Conservation (phyloP, 495 filamentous ascomycete genomes). For the Podospora appendiculata region DNA sequence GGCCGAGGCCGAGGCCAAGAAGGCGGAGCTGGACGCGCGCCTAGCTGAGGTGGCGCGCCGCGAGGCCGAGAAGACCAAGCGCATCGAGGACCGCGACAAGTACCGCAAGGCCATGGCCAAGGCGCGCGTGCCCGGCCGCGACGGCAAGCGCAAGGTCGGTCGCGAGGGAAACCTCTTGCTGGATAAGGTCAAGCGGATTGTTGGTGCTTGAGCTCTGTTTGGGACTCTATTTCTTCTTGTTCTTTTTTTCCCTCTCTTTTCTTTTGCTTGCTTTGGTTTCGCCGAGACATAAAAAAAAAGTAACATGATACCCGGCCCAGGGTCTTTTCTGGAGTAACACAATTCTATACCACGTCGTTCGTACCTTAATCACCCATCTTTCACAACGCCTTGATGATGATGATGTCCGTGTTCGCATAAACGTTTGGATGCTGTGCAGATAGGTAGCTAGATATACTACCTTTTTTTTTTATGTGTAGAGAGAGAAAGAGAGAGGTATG, state of each 20-base stretch:
- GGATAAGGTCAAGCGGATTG: constrained; percentile 69
- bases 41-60: constrained; percentile 49
- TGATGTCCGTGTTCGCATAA: too few species aligned
- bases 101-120: constrained; percentile 65
- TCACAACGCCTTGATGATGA: too few species aligned
- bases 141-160: constrained; percentile 78
- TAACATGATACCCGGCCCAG: too few species aligned
- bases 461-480: too few species aligned
- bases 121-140: constrained; percentile 63
- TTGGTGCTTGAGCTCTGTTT: constrained; percentile 29
- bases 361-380: too few species aligned
- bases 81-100: constrained; percentile 53
- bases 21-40: constrained; percentile 55
- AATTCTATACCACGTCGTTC: too few species aligned
- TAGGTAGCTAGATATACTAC: too few species aligned
- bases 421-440: too few species aligned
- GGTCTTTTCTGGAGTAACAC: too few species aligned
- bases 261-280: too few species aligned
- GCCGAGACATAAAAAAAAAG: too few species aligned
- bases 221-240: background rate
- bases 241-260: background rate
- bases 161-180: constrained; percentile 77
- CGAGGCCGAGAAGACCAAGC: constrained; percentile 42
- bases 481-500: too few species aligned
- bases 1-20: constrained; percentile 57